Conservation (phyloP, 768 basidiomycete species). For the Leccinum truebloodii region DNA sequence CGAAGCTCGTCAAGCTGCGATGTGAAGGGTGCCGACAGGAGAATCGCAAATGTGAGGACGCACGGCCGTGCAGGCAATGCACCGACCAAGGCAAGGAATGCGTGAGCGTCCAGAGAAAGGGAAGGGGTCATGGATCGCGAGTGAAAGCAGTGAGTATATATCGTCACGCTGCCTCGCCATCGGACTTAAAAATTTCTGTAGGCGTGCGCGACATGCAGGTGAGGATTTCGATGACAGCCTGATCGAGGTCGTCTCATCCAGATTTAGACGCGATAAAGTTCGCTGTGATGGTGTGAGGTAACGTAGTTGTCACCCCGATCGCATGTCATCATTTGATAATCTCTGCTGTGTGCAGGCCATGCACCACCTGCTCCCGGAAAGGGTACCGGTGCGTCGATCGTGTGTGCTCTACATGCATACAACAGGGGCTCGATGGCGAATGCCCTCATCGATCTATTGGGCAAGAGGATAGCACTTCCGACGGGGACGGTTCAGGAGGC, state of each 20-base stretch:
- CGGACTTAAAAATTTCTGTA: slow-evolving; percentile 27
- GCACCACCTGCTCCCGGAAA: slow-evolving; percentile 50
- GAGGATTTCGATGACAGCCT: slow-evolving; percentile 22
- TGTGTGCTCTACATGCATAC: slow-evolving; percentile 44
- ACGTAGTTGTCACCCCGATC: slow-evolving; percentile 11
- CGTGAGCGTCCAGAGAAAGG: slow-evolving; percentile 49
- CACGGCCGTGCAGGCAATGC: slow-evolving; percentile 56
- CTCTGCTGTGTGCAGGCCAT: slow-evolving; percentile 41
- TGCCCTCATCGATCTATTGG: slow-evolving; percentile 42
- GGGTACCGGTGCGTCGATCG: slow-evolving; percentile 54
- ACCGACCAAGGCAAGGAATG: slow-evolving; percentile 49
- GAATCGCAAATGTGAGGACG: slow-evolving; percentile 61
- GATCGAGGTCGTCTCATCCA: slow-evolving; percentile 15
- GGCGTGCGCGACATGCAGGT: slow-evolving; percentile 66
- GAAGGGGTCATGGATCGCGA: slow-evolving; percentile 58
- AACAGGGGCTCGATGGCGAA: slow-evolving; percentile 45
- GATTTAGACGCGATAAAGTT: slow-evolving; percentile 57
- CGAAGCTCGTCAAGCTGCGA: slow-evolving; percentile 58
- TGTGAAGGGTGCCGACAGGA: slow-evolving; percentile 59
- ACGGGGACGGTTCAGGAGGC: slow-evolving; percentile 22
- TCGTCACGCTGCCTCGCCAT: slow-evolving; percentile 6
- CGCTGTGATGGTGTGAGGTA: slow-evolving; percentile 62
- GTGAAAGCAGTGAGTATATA: slow-evolving; percentile 55
- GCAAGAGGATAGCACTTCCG: slow-evolving; percentile 26
- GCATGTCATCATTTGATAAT: slow-evolving; percentile 6